These are phyloP conservation scores for Hysterium pulicare DNA, from an alignment of 2,329 filamentous ascomycete species.

Conservation along the genomic window DNA sequence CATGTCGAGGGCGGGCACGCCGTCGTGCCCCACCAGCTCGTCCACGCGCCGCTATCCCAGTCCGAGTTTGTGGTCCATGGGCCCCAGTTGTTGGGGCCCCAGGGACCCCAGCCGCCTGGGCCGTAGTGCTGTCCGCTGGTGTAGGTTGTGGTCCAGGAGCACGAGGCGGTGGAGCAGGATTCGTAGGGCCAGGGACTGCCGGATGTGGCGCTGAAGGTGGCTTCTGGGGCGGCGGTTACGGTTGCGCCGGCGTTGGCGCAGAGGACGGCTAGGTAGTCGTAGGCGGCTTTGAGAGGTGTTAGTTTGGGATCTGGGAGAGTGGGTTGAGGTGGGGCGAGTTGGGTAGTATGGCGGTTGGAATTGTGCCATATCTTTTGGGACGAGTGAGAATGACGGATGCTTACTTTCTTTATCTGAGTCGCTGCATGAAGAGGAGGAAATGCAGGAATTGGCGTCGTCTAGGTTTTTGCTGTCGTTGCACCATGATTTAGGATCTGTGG, in stretches of 20 bases:
- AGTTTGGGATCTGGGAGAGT: background rate
- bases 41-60: background rate
- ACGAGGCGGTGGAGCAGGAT: background rate
- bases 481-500: conserved; percentile 4
- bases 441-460: conserved; percentile 18
- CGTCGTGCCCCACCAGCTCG: background rate
- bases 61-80: background rate
- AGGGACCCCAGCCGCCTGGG: no score
- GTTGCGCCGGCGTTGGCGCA: conserved; percentile 24
- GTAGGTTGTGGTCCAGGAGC: no score
- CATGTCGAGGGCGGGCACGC: conserved; percentile 12
- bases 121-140: no score
- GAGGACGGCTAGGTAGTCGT: conserved; percentile 22
- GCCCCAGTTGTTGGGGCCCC: conserved; percentile 2
- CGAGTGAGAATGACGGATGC: background rate
- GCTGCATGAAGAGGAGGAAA: conserved; percentile 17
- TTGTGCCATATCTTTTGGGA: background rate
- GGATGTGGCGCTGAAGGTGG: conserved; percentile 10
- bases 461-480: conserved; percentile 17
- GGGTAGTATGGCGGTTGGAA: background rate
- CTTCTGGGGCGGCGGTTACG: conserved; percentile 18
- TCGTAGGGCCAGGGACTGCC: background rate
- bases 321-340: background rate
- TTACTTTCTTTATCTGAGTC: conserved; percentile 16
- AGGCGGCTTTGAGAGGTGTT: conserved; percentile 4